Evolutionary conservation across 768 basidiomycete genomes (phyloP), one percentile per base, ranked within the genome.

Genomic region (Trametes villosa): DNA sequence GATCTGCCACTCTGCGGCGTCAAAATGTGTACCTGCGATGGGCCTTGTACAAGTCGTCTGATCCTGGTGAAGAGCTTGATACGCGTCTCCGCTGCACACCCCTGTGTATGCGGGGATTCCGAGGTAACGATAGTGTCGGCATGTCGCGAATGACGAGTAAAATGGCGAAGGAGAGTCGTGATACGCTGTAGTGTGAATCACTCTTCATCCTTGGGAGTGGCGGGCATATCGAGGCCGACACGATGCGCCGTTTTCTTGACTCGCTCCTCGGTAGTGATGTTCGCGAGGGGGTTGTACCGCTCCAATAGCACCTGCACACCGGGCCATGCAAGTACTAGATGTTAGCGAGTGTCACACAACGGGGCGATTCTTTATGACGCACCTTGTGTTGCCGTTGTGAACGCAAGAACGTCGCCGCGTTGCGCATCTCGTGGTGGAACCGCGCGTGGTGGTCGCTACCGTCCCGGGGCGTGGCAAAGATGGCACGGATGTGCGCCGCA

Each of bases 211-310:
- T 75, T 74, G 59, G 70, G 76, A 30, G 76, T 73, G 46, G 83
- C 68, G 11, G 94, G 94, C 82, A 95, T 88, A 68, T 96, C 82
- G 53, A 98, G 75, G 4, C 95, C 95, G 34, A 98, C 95, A 63
- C 94, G 78, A 44, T 86, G 82, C 3, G 94, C 94, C 0, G 95
- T 95, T 1, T 92, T 92, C 67, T 87, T 80, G 61, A 96, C 82
- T 65, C 90, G 79, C 71, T 96, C 93, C 65, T 93, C 86, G 6
- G 81, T 76, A 0, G 92, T 89, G 63, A 96, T 79, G 68, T 94
- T 91, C 41, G 87, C 74, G 18, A 90, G 76, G 0, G 95, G 94
- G 72, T 95, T 96, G 77, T 98, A 98, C 53, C 92, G 80, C 54
- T 92, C 90, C 62, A 97, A 74, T 48, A 97, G 77, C 22, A 77